Evolutionary conservation across 2,329 filamentous ascomycete genomes (phyloP), one percentile per base, ranked within the genome.

Genomic region (Xylariaceae sp.): DNA sequence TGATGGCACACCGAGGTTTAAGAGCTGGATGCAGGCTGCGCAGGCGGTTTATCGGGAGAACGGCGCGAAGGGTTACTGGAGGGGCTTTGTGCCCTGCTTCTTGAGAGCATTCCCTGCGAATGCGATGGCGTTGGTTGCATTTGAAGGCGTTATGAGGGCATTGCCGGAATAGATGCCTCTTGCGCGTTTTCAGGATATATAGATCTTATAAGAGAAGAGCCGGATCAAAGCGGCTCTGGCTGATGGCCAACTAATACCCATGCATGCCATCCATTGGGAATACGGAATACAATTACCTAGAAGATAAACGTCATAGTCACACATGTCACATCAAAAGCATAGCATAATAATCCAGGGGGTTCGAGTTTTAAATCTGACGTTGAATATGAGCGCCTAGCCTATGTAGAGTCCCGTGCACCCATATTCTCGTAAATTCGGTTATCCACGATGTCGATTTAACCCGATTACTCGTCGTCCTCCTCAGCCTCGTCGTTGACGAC

Each of bases 401-500:
- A 65, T 63, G 58, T 53, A 58, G 54, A 64, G 56, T 62, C 57
- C 59, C 65, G 23, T 64, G 62, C 65, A 63, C 51, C 44, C 49
- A 52, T 56, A 48, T 51, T 55, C 50, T 30, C 18, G 53, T 30
- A 15, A 8, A 13, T 34, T 51, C 4, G 3, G 23, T 59, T 56
- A 23, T 56, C 62, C 54, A 59, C 55, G 15, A 4, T 55, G 17
- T 60, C 30, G 35, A 35, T 9, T 53, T 23, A 62, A 57, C 55
- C 51, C 72, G 72, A 61, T 87, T 97, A 99, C 80, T 99, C 94
- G 76, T 99, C 94, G 77, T 99, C 94, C 76, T 99, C 94, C 71
- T 97, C 94, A 72, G 85, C 92, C 78, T 92, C 93, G 78, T 99
- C 94, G 80, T 96, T 94, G 75, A 97, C 93, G 76, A 99, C 92